Conservation (phyloP, 257 asterid genomes). For the Lycium barbarum region DNA sequence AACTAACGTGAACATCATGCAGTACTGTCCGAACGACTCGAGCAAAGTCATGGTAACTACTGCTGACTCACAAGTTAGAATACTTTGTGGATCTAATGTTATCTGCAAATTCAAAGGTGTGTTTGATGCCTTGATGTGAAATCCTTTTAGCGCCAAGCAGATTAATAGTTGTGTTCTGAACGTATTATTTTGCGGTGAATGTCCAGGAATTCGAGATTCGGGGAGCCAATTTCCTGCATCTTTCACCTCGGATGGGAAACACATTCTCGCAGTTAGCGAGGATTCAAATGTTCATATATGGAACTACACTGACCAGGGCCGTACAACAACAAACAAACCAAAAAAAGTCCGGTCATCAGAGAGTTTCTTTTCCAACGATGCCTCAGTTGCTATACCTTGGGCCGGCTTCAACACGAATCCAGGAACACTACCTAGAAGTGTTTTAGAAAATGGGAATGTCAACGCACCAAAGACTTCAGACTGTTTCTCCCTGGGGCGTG, state of each 20-base stretch:
- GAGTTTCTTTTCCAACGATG: constrained; percentile 74
- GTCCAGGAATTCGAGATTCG: constrained; percentile 59
- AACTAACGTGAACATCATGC: constrained; percentile 29
- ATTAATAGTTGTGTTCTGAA: neutral
- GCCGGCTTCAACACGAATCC: constrained; percentile 68
- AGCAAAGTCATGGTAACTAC: constrained; percentile 87
- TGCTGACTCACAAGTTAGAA: constrained; percentile 80
- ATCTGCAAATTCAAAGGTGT: constrained; percentile 80
- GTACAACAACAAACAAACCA: constrained; percentile 45
- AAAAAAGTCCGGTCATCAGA: constrained; percentile 58
- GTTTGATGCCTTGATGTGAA: constrained; percentile 25
- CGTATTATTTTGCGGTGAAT: constrained; percentile 12
- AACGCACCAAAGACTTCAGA: constrained; percentile 62
- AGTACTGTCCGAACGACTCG: constrained; percentile 82
- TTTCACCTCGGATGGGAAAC: constrained; percentile 87
- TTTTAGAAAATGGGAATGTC: constrained; percentile 47
- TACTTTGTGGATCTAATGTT: constrained; percentile 65
- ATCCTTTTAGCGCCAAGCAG: constrained; percentile 9
- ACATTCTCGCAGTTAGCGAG: constrained; percentile 64
- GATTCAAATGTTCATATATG: constrained; percentile 77
- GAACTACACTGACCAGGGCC: constrained; percentile 62
- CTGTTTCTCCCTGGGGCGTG: constrained; percentile 60
- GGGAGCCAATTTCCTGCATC: constrained; percentile 72
- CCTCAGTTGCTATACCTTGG: constrained; percentile 88
- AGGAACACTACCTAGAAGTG: constrained; percentile 49